Conservation (phyloP, 352 stramenopile species). For the Phytophthora foliorum region DNA sequence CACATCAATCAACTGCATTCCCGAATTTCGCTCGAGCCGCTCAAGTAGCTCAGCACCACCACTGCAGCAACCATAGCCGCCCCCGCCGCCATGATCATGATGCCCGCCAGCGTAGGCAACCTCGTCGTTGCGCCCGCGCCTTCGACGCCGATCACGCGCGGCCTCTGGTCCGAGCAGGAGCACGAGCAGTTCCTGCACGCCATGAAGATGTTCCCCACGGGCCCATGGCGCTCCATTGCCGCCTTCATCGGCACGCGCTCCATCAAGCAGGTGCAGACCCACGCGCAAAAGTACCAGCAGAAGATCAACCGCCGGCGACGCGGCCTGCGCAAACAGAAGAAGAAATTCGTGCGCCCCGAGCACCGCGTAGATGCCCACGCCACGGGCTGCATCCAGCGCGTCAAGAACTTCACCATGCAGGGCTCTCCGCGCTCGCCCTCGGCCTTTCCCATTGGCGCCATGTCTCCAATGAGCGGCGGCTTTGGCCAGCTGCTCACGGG, state of each 20-base stretch:
- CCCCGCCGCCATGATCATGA: conserved; percentile 38
- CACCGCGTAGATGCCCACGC: conserved; percentile 77
- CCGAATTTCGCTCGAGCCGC: conserved; percentile 43
- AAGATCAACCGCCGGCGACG: conserved; percentile 86
- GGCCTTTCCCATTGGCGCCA: conserved; percentile 26
- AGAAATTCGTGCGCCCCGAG: conserved; percentile 79
- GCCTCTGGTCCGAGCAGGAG: conserved; percentile 80
- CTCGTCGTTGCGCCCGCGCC: conserved; percentile 31
- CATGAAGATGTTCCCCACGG: conserved; percentile 84
- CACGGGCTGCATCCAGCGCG: conserved; percentile 71
- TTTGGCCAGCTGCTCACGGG: conserved; percentile 44
- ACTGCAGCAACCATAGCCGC: conserved; percentile 23
- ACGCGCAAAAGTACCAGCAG: conserved; percentile 90
- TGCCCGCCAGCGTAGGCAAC: conserved; percentile 34
- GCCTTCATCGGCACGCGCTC: conserved; percentile 80
- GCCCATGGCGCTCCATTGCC: conserved; percentile 80
- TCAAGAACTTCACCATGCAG: conserved; percentile 50
- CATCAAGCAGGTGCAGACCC: conserved; percentile 87
- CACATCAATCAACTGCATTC: conserved; percentile 50
- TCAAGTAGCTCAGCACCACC: conserved; percentile 24
- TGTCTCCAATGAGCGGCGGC: conserved; percentile 33
- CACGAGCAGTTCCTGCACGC: conserved; percentile 87
- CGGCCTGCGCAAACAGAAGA: conserved; percentile 87
- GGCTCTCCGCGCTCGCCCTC: conserved; percentile 60
- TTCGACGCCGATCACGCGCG: conserved; percentile 55